A percentile compares a stretch with the other conserved stretches of the same genome.
Evolutionary conservation across 2,329 filamentous ascomycete genomes (phyloP).

Genomic region (Clonostachys chloroleuca): DNA sequence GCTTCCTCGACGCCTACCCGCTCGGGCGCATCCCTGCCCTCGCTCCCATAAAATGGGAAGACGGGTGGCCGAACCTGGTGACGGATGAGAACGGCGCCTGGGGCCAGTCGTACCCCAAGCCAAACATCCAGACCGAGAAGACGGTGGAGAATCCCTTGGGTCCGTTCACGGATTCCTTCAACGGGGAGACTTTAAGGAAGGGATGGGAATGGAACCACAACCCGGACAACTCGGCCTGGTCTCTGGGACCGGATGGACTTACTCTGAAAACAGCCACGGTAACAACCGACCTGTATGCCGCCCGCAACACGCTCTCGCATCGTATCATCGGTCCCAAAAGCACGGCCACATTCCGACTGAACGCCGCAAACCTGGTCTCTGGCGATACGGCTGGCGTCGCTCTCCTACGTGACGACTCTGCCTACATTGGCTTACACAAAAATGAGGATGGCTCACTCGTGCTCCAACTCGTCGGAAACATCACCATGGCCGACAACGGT

Average conservation of each 20-base stretch:
- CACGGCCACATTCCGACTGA: constrained; percentile 41
- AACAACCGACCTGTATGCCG: constrained; percentile 40
- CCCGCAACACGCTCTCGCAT: constrained; percentile 40
- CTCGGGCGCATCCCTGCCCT: constrained; percentile 48
- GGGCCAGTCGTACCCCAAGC: constrained; percentile 32
- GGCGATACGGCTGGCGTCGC: constrained; percentile 47
- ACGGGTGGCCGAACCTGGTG: constrained; percentile 39
- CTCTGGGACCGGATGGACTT: constrained; percentile 25
- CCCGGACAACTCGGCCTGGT: constrained; percentile 42
- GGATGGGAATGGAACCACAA: constrained; percentile 61
- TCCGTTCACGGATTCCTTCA: constrained; percentile 23
- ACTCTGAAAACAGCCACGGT: constrained; percentile 41
- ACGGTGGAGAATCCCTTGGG: constrained; percentile 22
- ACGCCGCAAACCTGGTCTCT: constrained; percentile 38
- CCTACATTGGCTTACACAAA: constrained; percentile 45
- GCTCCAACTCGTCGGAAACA: constrained; percentile 18
- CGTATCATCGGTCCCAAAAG: constrained; percentile 38
- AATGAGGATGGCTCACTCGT: constrained; percentile 14
- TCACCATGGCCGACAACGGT: constrained; percentile 15
- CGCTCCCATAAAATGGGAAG: constrained; percentile 41
- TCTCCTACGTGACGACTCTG: constrained; percentile 44
- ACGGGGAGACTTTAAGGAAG: constrained; percentile 27
- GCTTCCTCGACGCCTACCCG: constrained; percentile 48
- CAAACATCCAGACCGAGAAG: constrained; percentile 15
- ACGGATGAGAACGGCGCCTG: constrained; percentile 34